These are phyloP conservation scores for Petunia secreta DNA, from an alignment of 257 asterid species.

Conservation along the genomic window DNA sequence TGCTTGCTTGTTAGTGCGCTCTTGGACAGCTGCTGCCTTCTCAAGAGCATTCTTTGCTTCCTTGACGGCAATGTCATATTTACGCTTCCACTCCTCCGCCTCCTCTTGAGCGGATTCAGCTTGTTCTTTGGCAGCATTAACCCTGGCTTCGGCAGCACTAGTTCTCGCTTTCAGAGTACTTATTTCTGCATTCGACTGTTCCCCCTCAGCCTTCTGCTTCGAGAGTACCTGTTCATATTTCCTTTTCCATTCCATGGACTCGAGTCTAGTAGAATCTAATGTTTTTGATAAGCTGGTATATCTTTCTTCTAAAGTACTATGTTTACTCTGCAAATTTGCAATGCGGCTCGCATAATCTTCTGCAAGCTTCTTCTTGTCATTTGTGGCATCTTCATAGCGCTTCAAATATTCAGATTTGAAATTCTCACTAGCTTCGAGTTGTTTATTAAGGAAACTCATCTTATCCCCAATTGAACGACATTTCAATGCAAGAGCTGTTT, in stretches of 20 bases:
- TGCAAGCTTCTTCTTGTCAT: constrained; percentile 80
- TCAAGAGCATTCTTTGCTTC: constrained; percentile 89
- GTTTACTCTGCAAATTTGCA: constrained; percentile 72
- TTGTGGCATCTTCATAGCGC: constrained; percentile 88
- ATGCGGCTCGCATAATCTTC: constrained; percentile 80
- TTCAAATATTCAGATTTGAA: constrained; percentile 86
- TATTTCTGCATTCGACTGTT: constrained; percentile 71
- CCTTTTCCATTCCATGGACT: constrained; percentile 82
- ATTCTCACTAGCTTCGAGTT: constrained; percentile 86
- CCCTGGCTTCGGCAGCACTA: constrained; percentile 97
- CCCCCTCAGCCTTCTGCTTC: constrained; percentile 78
- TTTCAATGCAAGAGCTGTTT: constrained; percentile 75
- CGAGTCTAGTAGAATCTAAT: constrained; percentile 67
- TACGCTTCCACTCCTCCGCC: constrained; percentile 97
- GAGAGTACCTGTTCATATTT: constrained; percentile 70
- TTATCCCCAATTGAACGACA: constrained; percentile 82
- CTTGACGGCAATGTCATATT: constrained; percentile 78
- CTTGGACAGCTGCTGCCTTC: constrained; percentile 90
- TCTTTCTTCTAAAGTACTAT: constrained; percentile 82
- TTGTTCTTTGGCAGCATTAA: constrained; percentile 92
- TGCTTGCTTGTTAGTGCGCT: constrained; percentile 74
- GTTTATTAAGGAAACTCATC: constrained; percentile 76
- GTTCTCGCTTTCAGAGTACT: constrained; percentile 76
- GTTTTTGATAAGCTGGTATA: constrained; percentile 67
- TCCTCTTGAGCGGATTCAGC: constrained; percentile 93